Evolutionary conservation across 2,329 filamentous ascomycete genomes (phyloP), one percentile per base, ranked within the genome.

Genomic region (Aspergillus sp.): DNA sequence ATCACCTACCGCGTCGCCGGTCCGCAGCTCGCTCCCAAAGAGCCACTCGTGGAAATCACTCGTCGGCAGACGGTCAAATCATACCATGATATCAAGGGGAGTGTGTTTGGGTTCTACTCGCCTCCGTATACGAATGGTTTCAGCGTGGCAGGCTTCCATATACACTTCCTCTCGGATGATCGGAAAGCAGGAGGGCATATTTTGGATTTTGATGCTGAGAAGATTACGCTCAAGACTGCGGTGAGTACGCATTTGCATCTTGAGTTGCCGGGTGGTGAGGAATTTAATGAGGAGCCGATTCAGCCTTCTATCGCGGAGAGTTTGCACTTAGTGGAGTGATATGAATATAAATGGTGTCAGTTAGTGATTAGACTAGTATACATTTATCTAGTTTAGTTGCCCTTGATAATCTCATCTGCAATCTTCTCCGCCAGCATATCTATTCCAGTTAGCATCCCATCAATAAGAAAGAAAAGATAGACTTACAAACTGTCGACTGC

Each of bases 51-150:
- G 5, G 50, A 37, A 4, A 27, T 45, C 33, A 61, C 64, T 36
- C 45, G 51, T 6, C 56, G 57, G 7, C 60, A 66, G 42, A 47
- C 49, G 7, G 40, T 64, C 1, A 54, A 57, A 0, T 65, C 68
- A 49, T 50, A 68, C 42, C 43, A 55, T 7, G 49, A 65, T 40
- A 56, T 69, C 7, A 53, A 58, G 8, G 70, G 68, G 1, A 68
- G 64, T 3, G 61, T 74, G 11, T 64, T 74, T 42, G 70, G 70
- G 1, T 70, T 73, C 43, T 53, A 67, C 37, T 65, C 68, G 28
- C 69, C 68, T 1, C 46, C 46, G 30, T 66, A 64, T 37, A 67
- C 64, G 60, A 65, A 66, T 39, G 68, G 68, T 1, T 66, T 70
- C 44, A 64, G 63, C 11, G 64, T 71, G 3, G 64, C 65, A 3